Conservation (phyloP, 2,329 filamentous ascomycete genomes). For the Cercospora sp. region DNA sequence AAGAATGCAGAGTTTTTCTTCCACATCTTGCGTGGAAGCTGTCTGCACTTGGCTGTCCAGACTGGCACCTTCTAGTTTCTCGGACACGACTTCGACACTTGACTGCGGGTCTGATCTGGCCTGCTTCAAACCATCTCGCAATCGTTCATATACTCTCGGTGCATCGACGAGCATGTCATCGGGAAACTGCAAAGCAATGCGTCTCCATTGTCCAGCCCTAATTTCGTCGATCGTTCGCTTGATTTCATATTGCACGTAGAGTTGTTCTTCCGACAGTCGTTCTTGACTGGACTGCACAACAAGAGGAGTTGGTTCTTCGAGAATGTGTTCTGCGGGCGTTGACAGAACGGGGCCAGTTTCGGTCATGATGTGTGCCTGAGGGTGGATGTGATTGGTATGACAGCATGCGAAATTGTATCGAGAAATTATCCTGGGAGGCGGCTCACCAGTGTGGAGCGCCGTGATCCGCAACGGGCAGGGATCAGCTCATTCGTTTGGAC, state of each 20-base stretch:
- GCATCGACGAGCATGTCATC: constrained; percentile 89
- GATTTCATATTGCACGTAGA: constrained; percentile 80
- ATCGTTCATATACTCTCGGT: constrained; percentile 70
- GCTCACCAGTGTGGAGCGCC: constrained; percentile 3
- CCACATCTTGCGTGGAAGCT: constrained; percentile 33
- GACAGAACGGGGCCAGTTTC: constrained; percentile 58
- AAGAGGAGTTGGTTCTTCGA: constrained; percentile 54
- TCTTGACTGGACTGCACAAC: constrained; percentile 31
- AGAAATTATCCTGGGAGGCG: constrained; percentile 8
- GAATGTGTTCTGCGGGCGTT: constrained; percentile 62
- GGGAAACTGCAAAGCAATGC: constrained; percentile 91
- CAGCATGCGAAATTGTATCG: constrained; percentile 7
- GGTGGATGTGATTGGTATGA: constrained; percentile 5
- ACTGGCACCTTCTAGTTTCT: constrained; percentile 15
- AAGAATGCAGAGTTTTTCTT: constrained; percentile 71
- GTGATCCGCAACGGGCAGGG: neutral
- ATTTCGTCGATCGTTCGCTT: constrained; percentile 76
- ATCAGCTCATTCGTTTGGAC: neutral
- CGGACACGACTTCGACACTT: constrained; percentile 11
- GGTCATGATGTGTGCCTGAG: constrained; percentile 5
- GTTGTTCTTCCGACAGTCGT: constrained; percentile 64
- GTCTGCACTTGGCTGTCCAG: neutral
- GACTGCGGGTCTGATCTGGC: constrained; percentile 2
- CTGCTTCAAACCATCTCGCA: constrained; percentile 54
- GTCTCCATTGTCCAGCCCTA: constrained; percentile 65